phyloP scores from a whole-genome alignment of 2,329 filamentous ascomycete genomes.

The Akanthomyces lecanii region DNA sequence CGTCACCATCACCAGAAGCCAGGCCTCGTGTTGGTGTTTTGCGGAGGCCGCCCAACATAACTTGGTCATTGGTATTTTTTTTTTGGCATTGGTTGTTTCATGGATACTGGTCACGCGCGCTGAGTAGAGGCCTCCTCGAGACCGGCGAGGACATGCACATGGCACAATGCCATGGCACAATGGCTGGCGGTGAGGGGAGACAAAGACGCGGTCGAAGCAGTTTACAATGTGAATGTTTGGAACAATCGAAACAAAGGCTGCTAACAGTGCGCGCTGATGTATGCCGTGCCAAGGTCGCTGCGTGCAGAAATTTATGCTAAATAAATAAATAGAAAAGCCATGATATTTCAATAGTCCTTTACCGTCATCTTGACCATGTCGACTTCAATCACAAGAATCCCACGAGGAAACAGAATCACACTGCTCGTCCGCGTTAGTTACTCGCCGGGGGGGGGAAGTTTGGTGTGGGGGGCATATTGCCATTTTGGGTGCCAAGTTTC shows the following conservation, averaged over 20 bases:
- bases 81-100: background rate
- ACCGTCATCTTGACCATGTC: no score
- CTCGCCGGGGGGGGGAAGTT: background rate
- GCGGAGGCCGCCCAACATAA: slow-evolving; percentile 3
- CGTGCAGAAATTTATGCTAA: no score
- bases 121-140: background rate
- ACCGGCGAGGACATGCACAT: background rate
- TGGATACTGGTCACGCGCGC: background rate
- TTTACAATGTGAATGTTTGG: no score
- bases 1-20: background rate
- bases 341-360: no score
- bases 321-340: no score
- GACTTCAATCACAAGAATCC: no score
- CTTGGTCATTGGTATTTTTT: background rate
- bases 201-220: background rate
- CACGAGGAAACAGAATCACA: background rate
- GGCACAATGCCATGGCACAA: no score
- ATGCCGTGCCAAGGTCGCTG: no score
- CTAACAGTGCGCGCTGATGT: no score
- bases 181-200: background rate
- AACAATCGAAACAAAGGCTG: no score
- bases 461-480: slow-evolving; percentile 3
- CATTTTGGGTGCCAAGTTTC: slow-evolving; percentile 10
- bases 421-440: background rate
- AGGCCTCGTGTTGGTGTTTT: background rate